Conservation (phyloP, 208 protist species). For the Lotmaria passim region DNA sequence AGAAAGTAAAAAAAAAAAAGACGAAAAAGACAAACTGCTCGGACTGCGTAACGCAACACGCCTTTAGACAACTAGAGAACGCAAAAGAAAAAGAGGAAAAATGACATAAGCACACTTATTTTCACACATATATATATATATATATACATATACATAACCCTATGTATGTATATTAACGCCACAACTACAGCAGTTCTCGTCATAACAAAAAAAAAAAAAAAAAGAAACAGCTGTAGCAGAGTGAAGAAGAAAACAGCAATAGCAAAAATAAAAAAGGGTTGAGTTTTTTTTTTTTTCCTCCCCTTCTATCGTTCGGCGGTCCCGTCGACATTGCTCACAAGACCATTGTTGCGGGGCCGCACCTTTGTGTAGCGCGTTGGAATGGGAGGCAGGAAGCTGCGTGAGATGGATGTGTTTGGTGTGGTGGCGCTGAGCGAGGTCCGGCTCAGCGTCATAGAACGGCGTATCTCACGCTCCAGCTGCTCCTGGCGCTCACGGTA, state of each 20-base stretch:
- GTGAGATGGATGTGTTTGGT: constrained; percentile 4
- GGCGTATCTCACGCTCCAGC: constrained; percentile 28
- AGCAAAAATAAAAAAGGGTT: neutral
- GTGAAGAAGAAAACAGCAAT: neutral
- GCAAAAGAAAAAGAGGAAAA: constrained; percentile 28
- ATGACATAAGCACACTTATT: neutral
- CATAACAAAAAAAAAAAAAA: neutral
- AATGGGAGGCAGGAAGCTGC: constrained; percentile 33
- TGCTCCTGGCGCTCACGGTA: constrained; percentile 46
- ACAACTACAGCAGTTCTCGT: too few relatives aligned
- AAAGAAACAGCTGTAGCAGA: neutral
- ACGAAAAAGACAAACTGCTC: too few relatives aligned
- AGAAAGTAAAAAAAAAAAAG: too few relatives aligned
- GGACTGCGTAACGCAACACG: too few relatives aligned
- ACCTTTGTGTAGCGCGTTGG: constrained; percentile 18
- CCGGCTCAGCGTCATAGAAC: constrained; percentile 17
- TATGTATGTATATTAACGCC: too few relatives aligned
- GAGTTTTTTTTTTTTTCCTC: neutral
- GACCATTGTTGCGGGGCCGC: neutral
- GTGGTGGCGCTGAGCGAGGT: neutral
- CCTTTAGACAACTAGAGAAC: neutral
- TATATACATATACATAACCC: too few relatives aligned
- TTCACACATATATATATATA: too few relatives aligned
- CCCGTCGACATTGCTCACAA: neutral
- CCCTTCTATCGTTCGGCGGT: neutral